phyloP scores from a whole-genome alignment of 1,284 basidiomycete species.

The Malassezia pachydermatis region DNA sequence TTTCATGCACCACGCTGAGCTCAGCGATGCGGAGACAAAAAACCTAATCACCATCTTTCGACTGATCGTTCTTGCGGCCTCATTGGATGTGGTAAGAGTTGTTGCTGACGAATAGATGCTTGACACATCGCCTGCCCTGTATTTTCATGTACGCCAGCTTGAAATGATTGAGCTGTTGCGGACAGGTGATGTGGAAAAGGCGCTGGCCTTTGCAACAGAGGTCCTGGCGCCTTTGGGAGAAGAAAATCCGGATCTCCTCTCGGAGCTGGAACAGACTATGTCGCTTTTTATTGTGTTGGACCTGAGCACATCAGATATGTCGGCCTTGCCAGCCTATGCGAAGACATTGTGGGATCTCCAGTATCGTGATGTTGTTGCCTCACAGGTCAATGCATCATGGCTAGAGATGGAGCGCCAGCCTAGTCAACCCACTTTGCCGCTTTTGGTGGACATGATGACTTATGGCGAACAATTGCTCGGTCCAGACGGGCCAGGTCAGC shows the following conservation, averaged over 20 bases:
- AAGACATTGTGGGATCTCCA: slow-evolving; percentile 66
- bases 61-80: slow-evolving; percentile 14
- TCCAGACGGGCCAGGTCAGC: slow-evolving; percentile 50
- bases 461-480: slow-evolving; percentile 78
- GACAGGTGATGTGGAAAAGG: slow-evolving; percentile 64
- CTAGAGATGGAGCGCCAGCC: slow-evolving; percentile 81
- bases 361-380: slow-evolving; percentile 80
- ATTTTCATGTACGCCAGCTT: slow-evolving; percentile 87
- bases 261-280: slow-evolving; percentile 89
- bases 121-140: slow-evolving; percentile 75
- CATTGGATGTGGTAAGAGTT: background rate
- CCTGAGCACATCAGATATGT: slow-evolving; percentile 15
- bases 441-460: slow-evolving; percentile 69
- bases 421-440: slow-evolving; percentile 77
- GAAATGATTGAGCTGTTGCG: slow-evolving; percentile 90
- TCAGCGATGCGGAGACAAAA: slow-evolving; percentile 23
- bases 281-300: slow-evolving; percentile 86
- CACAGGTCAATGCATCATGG: slow-evolving; percentile 85
- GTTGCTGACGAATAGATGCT: slow-evolving; percentile 60
- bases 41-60: slow-evolving; percentile 22
- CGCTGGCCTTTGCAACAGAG: slow-evolving; percentile 77
- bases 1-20: slow-evolving; percentile 99
- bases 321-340: slow-evolving; percentile 56
- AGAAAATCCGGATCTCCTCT: slow-evolving; percentile 82
- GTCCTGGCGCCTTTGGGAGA: slow-evolving; percentile 89